These are phyloP conservation scores for Tolypocladium nubicola DNA, from an alignment of 2,329 filamentous ascomycete species.

Conservation along the genomic window DNA sequence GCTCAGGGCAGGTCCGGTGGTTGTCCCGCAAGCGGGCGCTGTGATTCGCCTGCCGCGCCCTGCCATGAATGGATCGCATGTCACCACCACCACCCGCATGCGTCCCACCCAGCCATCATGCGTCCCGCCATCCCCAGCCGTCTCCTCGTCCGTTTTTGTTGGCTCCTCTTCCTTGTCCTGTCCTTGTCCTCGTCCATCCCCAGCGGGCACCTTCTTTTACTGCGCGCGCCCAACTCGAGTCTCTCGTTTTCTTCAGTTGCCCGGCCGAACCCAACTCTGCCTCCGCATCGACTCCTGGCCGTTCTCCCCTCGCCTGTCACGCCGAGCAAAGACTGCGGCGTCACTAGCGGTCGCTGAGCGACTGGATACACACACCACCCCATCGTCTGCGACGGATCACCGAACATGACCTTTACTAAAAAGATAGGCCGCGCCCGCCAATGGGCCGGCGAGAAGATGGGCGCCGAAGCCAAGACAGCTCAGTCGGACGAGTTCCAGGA, in stretches of 20 bases:
- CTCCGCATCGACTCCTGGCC: not conserved
- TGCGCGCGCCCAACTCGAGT: not conserved
- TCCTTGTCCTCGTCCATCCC: not conserved
- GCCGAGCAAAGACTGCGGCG: not conserved
- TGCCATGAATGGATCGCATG: not conserved
- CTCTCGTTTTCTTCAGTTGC: not conserved
- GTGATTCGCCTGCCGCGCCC: not conserved
- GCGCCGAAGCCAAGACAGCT: slow-evolving; percentile 75
- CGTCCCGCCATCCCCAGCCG: slow-evolving; percentile 1
- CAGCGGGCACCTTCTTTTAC: not conserved
- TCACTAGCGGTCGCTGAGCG: not conserved
- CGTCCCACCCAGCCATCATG: not conserved
- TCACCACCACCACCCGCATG: not conserved
- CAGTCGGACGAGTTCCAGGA: slow-evolving; percentile 86
- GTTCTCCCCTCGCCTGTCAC: not conserved
- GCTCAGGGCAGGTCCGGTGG: not conserved
- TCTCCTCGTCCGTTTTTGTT: not conserved
- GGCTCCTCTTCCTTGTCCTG: not conserved
- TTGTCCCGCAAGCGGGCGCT: not conserved
- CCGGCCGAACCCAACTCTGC: not conserved
- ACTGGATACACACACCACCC: not conserved
- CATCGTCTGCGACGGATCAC: not conserved
- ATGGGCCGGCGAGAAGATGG: slow-evolving; percentile 97
- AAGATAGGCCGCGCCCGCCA: slow-evolving; percentile 94
- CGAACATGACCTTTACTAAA: slow-evolving; percentile 53